phyloP scores from a whole-genome alignment of 768 basidiomycete species.

The Tricholoma terreum region DNA sequence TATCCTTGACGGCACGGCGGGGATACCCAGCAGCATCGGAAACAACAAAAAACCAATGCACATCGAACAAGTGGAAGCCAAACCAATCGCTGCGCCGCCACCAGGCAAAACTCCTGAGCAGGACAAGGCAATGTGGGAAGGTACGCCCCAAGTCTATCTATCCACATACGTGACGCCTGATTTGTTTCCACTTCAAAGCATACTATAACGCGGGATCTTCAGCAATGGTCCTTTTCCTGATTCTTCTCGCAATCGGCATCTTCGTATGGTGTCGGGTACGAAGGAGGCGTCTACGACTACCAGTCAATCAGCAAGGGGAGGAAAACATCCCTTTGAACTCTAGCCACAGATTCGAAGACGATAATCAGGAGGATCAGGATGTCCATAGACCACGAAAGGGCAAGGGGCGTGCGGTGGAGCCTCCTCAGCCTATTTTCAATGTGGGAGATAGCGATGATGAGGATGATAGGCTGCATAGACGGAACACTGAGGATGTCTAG shows the following conservation, averaged over 20 bases:
- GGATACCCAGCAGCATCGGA: conserved; percentile 80
- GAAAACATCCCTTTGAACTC: conserved; percentile 70
- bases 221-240: conserved; percentile 75
- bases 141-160: conserved; percentile 36
- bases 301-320: conserved; percentile 41
- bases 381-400: conserved; percentile 38
- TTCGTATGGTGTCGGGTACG: conserved; percentile 80
- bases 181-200: conserved; percentile 42
- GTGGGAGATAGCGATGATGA: conserved; percentile 56
- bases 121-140: conserved; percentile 89
- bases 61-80: conserved; percentile 39
- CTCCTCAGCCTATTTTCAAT: conserved; percentile 46
- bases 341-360: conserved; percentile 44
- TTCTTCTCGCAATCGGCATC: conserved; percentile 61
- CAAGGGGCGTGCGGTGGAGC: conserved; percentile 42
- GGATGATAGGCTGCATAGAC: conserved; percentile 32
- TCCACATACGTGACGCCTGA: conserved; percentile 2
- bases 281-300: conserved; percentile 40
- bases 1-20: conserved; percentile 76
- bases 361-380: conserved; percentile 34
- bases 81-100: conserved; percentile 33
- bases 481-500: not conserved
- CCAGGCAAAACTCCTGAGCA: conserved; percentile 68
- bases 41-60: conserved; percentile 64
- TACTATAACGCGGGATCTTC: conserved; percentile 94